Conservation (phyloP, 2,329 filamentous ascomycete genomes). For the Arthrobotrys conoides region DNA sequence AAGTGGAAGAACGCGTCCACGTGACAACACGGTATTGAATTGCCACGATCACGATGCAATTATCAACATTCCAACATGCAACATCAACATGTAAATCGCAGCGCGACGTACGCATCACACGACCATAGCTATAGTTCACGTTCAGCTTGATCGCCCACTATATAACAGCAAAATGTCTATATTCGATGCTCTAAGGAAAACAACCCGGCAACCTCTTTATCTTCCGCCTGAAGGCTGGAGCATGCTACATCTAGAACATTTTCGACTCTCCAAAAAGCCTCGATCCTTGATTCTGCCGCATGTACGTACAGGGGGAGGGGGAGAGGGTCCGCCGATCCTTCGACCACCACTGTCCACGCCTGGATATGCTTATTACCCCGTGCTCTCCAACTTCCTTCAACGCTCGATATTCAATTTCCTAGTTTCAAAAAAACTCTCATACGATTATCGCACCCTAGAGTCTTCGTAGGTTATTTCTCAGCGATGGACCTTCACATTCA, state of each 20-base stretch:
- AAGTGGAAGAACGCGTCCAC: neutral
- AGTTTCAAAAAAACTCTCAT: neutral
- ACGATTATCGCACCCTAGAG: neutral
- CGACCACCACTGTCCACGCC: neutral
- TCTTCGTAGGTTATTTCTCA: neutral
- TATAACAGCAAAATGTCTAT: neutral
- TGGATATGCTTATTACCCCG: too few relatives aligned
- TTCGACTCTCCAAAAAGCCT: neutral
- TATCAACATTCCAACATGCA: too few relatives aligned
- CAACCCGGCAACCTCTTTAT: neutral
- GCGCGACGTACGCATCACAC: too few relatives aligned
- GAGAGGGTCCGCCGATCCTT: too few relatives aligned
- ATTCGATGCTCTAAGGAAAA: conserved; percentile 6
- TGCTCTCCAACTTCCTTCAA: neutral
- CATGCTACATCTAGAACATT: neutral
- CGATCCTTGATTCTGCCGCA: neutral
- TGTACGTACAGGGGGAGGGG: neutral
- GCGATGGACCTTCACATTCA: too few relatives aligned
- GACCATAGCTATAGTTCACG: too few relatives aligned
- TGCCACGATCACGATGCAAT: neutral
- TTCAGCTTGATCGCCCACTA: neutral
- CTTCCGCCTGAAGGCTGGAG: neutral
- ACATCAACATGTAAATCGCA: too few relatives aligned
- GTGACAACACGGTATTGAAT: neutral
- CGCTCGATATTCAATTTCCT: neutral